phyloP scores from a whole-genome alignment of 805 yeast genomes.

The Huiozyma sinensis region DNA sequence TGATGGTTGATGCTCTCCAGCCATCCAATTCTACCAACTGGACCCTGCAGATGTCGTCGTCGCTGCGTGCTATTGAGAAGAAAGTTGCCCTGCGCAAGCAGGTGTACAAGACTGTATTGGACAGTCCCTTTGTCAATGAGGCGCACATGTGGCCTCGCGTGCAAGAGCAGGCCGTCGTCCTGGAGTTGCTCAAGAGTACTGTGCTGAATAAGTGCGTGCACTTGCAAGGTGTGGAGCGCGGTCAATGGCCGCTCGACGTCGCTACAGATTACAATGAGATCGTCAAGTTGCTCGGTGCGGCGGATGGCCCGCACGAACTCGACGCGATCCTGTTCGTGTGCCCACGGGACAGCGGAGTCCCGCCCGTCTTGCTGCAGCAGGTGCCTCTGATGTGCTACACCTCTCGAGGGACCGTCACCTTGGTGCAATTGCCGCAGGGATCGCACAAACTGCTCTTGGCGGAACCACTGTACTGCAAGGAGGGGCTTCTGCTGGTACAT shows the following conservation, averaged over 20 bases:
- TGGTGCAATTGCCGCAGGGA: conserved; percentile 52
- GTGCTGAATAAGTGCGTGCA: conserved; percentile 29
- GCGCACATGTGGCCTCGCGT: conserved; percentile 33
- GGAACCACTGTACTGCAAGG: conserved; percentile 4
- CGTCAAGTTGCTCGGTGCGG: conserved; percentile 36
- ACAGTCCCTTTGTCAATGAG: conserved; percentile 49
- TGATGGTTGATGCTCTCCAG: no score
- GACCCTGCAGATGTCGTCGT: background rate
- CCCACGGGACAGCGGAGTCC: conserved; percentile 39
- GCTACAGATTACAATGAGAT: conserved; percentile 39
- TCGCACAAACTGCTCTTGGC: conserved; percentile 8
- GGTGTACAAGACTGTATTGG: conserved; percentile 53
- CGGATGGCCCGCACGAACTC: conserved; percentile 29
- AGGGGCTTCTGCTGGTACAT: conserved; percentile 20
- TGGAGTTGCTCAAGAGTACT: conserved; percentile 30
- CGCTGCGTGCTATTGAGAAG: conserved; percentile 37
- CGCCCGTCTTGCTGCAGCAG: conserved; percentile 41
- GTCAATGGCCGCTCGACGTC: conserved; percentile 15
- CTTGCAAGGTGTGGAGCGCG: conserved; percentile 9
- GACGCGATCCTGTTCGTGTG: conserved; percentile 40
- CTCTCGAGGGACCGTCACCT: conserved; percentile 32
- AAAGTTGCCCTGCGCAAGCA: conserved; percentile 34
- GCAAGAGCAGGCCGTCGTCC: conserved; percentile 30
- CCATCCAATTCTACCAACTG: no score
- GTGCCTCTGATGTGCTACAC: conserved; percentile 47